Evolutionary conservation across 345 rosid genomes (phyloP).

Genomic region (Aurinia saxatilis): DNA sequence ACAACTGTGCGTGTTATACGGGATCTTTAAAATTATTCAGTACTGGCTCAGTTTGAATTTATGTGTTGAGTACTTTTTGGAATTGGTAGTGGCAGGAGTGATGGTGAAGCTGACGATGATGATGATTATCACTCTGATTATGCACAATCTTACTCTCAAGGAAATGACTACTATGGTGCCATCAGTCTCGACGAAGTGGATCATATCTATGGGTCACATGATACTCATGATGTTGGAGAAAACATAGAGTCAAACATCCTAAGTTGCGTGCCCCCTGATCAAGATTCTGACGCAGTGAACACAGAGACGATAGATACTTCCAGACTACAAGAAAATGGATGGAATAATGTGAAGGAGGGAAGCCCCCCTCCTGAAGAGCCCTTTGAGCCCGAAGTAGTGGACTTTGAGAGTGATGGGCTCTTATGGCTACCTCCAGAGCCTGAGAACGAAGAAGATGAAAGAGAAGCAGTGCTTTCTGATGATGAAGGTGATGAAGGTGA

Average conservation of each 20-base stretch:
- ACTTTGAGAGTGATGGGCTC: conserved; percentile 76
- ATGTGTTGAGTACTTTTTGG: conserved; percentile 13
- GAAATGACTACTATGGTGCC: conserved; percentile 47
- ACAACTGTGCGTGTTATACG: not conserved
- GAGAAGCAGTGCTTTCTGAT: conserved; percentile 65
- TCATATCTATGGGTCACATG: conserved; percentile 39
- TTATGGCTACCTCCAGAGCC: conserved; percentile 97
- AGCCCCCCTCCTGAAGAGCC: conserved; percentile 42
- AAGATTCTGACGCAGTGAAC: conserved; percentile 37
- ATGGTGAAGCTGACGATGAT: conserved; percentile 73
- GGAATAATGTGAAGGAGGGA: conserved; percentile 34
- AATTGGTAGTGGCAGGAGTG: conserved; percentile 52
- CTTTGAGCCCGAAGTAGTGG: conserved; percentile 56
- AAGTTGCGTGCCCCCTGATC: conserved; percentile 38
- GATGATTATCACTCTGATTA: conserved; percentile 48
- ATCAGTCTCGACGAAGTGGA: conserved; percentile 38
- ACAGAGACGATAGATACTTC: conserved; percentile 29
- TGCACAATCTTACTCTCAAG: conserved; percentile 44
- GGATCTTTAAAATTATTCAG: not conserved
- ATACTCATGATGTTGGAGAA: conserved; percentile 43
- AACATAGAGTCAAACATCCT: conserved; percentile 32
- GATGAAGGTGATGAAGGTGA: conserved; percentile 58
- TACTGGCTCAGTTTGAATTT: not conserved
- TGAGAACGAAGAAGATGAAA: conserved; percentile 90
- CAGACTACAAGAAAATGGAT: conserved; percentile 36